These are phyloP conservation scores for Syzygium aromaticum DNA, from an alignment of 345 rosid genomes.

Conservation along the genomic window DNA sequence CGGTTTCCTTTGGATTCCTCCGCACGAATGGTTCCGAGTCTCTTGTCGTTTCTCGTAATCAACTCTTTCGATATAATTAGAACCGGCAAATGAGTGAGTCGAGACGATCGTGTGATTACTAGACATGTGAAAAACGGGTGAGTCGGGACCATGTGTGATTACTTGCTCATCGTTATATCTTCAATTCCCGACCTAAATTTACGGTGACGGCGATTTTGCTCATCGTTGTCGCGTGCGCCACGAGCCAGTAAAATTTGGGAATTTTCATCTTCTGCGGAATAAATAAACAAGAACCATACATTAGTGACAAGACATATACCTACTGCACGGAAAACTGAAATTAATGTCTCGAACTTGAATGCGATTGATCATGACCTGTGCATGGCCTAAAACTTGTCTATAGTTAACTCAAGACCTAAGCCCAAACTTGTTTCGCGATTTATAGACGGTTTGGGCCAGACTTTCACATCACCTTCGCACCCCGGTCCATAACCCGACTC, in stretches of 20 bases:
- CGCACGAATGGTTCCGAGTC: not conserved
- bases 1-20: not conserved
- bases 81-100: too few species aligned
- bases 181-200: not conserved
- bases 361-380: not conserved
- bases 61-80: not conserved
- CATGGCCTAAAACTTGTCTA: not conserved
- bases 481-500: not conserved
- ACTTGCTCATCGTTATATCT: too few species aligned
- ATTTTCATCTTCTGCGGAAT: not conserved
- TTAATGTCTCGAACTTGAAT: not conserved
- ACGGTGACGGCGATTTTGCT: not conserved
- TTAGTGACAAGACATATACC: not conserved
- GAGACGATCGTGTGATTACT: too few species aligned
- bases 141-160: too few species aligned
- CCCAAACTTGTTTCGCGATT: not conserved
- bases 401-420: not conserved
- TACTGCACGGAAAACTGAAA: not conserved
- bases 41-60: not conserved
- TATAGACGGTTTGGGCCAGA: not conserved
- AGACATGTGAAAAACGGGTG: too few species aligned
- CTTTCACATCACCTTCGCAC: not conserved
- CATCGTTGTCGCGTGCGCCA: fast-evolving
- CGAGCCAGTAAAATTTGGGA: not conserved
- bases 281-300: not conserved